These are phyloP conservation scores for Verbena officinalis DNA, from an alignment of 257 asterid species.

Conservation along the genomic window DNA sequence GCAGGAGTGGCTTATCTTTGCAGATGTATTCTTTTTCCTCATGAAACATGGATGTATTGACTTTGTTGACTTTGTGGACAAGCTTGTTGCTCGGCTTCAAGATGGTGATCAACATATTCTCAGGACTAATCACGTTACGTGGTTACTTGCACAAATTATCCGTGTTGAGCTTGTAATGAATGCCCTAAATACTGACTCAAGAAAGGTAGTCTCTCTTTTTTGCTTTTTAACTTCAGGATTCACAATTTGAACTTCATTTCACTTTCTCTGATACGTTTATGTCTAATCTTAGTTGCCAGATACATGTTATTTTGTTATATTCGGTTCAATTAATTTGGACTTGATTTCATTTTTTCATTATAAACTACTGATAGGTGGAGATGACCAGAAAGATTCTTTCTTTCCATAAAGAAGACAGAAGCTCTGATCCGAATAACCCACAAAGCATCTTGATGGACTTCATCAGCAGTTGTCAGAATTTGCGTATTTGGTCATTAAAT, in stretches of 20 bases:
- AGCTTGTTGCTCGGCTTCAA: conserved; percentile 88
- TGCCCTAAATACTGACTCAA: conserved; percentile 80
- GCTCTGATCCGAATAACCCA: conserved; percentile 85
- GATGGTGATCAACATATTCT: conserved; percentile 84
- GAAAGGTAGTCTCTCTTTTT: conserved; percentile 66
- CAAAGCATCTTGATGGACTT: conserved; percentile 92
- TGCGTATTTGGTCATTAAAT: conserved; percentile 91
- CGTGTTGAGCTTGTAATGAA: conserved; percentile 94
- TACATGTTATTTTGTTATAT: conserved; percentile 2
- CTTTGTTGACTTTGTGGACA: conserved; percentile 95
- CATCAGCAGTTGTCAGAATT: conserved; percentile 97
- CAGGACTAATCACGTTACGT: conserved; percentile 94
- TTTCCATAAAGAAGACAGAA: conserved; percentile 88
- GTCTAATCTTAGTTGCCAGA: conserved; percentile 21
- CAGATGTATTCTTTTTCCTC: conserved; percentile 92
- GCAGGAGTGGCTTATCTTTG: conserved; percentile 99
- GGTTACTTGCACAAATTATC: conserved; percentile 95
- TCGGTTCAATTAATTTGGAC: conserved; percentile 15
- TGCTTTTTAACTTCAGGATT: conserved; percentile 20
- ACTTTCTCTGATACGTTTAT: conserved; percentile 12
- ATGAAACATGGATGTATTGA: conserved; percentile 97
- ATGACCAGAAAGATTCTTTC: conserved; percentile 90
- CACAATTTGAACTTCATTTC: conserved; percentile 20
- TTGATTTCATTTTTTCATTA: conserved; percentile 23
- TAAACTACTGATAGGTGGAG: conserved; percentile 74